Conservation (phyloP, 2,329 filamentous ascomycete species). For the Conoideocrella luteorostrata region DNA sequence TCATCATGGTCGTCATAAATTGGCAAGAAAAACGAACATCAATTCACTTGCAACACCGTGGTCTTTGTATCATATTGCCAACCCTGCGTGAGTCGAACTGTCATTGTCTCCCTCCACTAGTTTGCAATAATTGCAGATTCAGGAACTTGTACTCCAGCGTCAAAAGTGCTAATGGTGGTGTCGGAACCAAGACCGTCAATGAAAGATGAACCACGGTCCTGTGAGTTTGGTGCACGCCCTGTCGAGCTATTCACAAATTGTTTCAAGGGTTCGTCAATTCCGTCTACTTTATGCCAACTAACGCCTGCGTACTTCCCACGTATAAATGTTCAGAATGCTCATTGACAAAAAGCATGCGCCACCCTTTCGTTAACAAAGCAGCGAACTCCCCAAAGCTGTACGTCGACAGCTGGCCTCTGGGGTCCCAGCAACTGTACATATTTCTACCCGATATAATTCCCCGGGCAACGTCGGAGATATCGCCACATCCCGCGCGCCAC, state of each 20-base stretch:
- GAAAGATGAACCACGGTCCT: too few relatives aligned
- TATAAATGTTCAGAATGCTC: constrained; percentile 2
- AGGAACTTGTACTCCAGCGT: too few relatives aligned
- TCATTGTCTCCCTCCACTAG: too few relatives aligned
- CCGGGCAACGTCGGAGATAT: too few relatives aligned
- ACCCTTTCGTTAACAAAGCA: background rate
- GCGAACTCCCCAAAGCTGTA: background rate
- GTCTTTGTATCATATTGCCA: too few relatives aligned
- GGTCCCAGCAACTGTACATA: background rate
- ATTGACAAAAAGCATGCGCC: constrained; percentile 1
- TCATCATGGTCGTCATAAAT: too few relatives aligned
- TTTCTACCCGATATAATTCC: constrained; percentile 5
- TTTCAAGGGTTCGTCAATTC: constrained; percentile 12
- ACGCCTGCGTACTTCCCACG: constrained; percentile 7
- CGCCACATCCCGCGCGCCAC: too few relatives aligned
- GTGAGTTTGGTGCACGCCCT: too few relatives aligned
- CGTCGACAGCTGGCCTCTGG: background rate
- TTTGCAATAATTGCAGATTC: background rate
- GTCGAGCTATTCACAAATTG: background rate
- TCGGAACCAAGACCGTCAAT: too few relatives aligned
- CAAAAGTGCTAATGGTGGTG: too few relatives aligned
- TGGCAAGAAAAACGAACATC: too few relatives aligned
- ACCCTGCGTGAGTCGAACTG: background rate
- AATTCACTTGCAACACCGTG: too few relatives aligned
- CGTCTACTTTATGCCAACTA: constrained; percentile 15